Evolutionary conservation across 2,329 filamentous ascomycete species (phyloP).

Genomic region (Gaeumannomyces sp.): DNA sequence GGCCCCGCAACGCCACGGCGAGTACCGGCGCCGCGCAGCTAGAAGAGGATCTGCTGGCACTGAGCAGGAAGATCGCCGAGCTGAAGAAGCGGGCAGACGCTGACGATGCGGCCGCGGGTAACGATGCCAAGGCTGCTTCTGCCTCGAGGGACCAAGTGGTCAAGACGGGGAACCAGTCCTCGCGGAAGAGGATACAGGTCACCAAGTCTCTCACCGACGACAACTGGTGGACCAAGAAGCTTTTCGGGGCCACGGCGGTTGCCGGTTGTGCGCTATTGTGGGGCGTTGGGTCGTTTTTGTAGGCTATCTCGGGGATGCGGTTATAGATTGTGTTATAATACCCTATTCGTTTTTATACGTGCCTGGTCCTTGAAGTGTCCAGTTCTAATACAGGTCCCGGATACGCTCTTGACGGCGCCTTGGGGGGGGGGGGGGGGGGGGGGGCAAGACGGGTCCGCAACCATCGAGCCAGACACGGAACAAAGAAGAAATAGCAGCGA

Average conservation of each 20-base stretch:
- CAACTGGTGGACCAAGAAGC: conserved; percentile 62
- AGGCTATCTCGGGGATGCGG: conserved; percentile 16
- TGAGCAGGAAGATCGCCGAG: conserved; percentile 61
- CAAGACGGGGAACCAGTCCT: conserved; percentile 10
- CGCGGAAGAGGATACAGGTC: conserved; percentile 35
- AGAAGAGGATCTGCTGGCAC: conserved; percentile 69
- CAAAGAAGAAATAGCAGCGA: no score
- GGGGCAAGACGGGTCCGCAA: no score
- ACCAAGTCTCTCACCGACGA: conserved; percentile 59
- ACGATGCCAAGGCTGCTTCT: conserved; percentile 18
- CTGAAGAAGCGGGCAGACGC: conserved; percentile 43
- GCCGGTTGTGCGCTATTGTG: conserved; percentile 56
- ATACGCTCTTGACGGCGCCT: no score
- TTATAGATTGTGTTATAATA: background rate
- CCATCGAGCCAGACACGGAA: no score
- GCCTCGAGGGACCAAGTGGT: conserved; percentile 6
- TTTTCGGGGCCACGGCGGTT: conserved; percentile 54
- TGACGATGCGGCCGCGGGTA: conserved; percentile 27
- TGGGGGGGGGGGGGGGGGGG: no score
- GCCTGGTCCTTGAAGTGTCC: no score
- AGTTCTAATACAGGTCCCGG: no score
- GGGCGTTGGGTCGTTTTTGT: conserved; percentile 48
- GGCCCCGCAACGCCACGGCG: conserved; percentile 17
- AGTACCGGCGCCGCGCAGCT: conserved; percentile 33
- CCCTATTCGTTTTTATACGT: background rate